phyloP scores from a whole-genome alignment of 1,284 basidiomycete species.

The Sphagnurus paluster region DNA sequence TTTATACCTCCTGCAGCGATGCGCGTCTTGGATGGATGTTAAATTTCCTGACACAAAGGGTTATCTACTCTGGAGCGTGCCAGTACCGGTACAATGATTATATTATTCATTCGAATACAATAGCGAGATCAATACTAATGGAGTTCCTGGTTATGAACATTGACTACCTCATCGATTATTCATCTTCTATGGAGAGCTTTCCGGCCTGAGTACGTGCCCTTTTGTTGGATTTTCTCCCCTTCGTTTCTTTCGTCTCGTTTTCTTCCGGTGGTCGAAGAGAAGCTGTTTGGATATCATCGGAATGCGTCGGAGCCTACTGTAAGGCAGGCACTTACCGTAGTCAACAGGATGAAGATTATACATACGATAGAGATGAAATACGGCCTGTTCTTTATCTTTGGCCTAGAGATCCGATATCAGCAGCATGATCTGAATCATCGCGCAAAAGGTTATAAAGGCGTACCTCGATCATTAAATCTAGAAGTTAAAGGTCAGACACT shows the following conservation, averaged over 20 bases:
- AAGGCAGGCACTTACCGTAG: constrained; percentile 40
- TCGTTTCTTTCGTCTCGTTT: constrained; percentile 49
- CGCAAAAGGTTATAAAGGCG: constrained; percentile 21
- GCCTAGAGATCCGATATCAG: constrained; percentile 42
- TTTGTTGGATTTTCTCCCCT: constrained; percentile 51
- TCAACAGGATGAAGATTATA: constrained; percentile 72
- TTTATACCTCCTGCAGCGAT: neutral
- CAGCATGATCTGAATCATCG: constrained; percentile 20
- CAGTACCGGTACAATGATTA: too few relatives aligned
- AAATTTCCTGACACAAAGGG: too few relatives aligned
- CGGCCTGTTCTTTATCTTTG: constrained; percentile 92
- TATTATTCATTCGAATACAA: too few relatives aligned
- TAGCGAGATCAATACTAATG: too few relatives aligned
- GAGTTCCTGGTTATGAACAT: too few relatives aligned
- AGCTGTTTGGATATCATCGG: constrained; percentile 26
- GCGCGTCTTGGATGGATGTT: neutral
- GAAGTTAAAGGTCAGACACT: neutral
- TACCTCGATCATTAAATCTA: constrained; percentile 89
- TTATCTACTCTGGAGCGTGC: too few relatives aligned
- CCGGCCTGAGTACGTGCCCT: constrained; percentile 28
- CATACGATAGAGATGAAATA: constrained; percentile 81
- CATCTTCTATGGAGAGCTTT: constrained; percentile 12
- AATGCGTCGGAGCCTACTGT: neutral
- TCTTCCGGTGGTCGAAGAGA: constrained; percentile 55
- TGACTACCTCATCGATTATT: too few relatives aligned